Evolutionary conservation across 23 red algal species (phyloP).

Genomic region (Chondrus crispus): DNA sequence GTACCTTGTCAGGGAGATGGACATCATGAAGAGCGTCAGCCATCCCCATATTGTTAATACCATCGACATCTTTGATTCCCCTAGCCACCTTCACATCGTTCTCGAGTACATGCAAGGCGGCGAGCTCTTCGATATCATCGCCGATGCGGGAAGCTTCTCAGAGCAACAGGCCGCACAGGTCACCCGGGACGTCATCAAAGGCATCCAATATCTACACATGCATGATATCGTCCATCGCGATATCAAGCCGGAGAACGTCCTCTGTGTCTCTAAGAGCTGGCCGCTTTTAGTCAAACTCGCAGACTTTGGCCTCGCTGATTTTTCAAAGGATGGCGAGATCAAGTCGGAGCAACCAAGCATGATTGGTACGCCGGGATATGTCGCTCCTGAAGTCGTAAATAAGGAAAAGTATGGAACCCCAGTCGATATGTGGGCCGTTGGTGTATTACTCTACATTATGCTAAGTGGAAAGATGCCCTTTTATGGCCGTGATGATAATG

Average conservation of each 20-base stretch:
- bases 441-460: conserved; percentile 96
- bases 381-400: conserved; percentile 94
- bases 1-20: conserved; percentile 73
- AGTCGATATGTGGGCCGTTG: conserved; percentile 95
- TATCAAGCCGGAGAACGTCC: conserved; percentile 82
- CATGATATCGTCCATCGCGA: conserved; percentile 71
- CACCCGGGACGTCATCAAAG: conserved; percentile 44
- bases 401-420: conserved; percentile 65
- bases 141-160: conserved; percentile 19
- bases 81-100: conserved; percentile 37
- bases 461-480: conserved; percentile 98
- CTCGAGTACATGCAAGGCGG: conserved; percentile 61
- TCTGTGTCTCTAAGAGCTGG: conserved; percentile 65
- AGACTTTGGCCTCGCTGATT: conserved; percentile 71
- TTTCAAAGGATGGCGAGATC: conserved; percentile 60
- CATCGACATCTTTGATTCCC: conserved; percentile 75
- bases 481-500: conserved; percentile 86
- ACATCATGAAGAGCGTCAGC: conserved; percentile 74
- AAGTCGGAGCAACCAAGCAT: conserved; percentile 5
- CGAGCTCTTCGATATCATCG: conserved; percentile 73
- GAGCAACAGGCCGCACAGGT: conserved; percentile 48
- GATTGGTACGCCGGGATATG: conserved; percentile 95
- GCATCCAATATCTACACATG: conserved; percentile 63
- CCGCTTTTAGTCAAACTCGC: conserved; percentile 80
- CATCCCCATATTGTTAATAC: conserved; percentile 86